Evolutionary conservation across 2,329 filamentous ascomycete species (phyloP).

Genomic region (Mollisiaceae sp.): DNA sequence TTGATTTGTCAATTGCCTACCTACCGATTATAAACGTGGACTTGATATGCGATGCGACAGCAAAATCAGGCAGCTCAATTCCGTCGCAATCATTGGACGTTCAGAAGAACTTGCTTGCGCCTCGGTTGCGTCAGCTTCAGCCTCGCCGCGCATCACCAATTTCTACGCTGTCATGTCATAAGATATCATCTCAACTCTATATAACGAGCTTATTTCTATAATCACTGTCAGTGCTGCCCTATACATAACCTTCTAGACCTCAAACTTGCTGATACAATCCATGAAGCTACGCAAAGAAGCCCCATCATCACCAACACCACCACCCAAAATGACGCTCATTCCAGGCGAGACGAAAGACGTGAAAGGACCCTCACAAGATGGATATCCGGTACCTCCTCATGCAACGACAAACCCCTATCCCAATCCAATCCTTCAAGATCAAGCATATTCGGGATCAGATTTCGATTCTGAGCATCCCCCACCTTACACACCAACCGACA

Average conservation of each 20-base stretch:
- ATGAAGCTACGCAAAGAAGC: conserved; percentile 2
- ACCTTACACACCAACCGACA: conserved; percentile 1
- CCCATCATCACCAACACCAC: neutral
- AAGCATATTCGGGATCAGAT: conserved; percentile 3
- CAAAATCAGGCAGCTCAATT: conserved; percentile 12
- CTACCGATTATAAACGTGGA: neutral
- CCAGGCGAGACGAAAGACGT: conserved; percentile 1
- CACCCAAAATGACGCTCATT: conserved; percentile 8
- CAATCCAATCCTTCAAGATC: conserved; percentile 7
- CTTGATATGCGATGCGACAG: neutral
- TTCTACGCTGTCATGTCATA: neutral
- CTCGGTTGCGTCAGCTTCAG: conserved; percentile 12
- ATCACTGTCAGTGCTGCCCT: neutral
- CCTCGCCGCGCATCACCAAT: neutral
- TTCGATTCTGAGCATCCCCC: conserved; percentile 2
- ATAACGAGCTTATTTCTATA: neutral
- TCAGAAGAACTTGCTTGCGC: neutral
- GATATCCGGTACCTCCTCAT: neutral
- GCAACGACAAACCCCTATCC: neutral
- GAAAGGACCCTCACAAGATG: neutral
- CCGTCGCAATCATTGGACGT: neutral
- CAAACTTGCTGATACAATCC: neutral
- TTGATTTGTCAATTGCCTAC: neutral
- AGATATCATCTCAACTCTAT: neutral
- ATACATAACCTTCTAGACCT: neutral